Evolutionary conservation across 371 early-diverging fungal genomes (phyloP), one percentile per base, ranked within the genome.

Genomic region (Mucor lusitanicus): DNA sequence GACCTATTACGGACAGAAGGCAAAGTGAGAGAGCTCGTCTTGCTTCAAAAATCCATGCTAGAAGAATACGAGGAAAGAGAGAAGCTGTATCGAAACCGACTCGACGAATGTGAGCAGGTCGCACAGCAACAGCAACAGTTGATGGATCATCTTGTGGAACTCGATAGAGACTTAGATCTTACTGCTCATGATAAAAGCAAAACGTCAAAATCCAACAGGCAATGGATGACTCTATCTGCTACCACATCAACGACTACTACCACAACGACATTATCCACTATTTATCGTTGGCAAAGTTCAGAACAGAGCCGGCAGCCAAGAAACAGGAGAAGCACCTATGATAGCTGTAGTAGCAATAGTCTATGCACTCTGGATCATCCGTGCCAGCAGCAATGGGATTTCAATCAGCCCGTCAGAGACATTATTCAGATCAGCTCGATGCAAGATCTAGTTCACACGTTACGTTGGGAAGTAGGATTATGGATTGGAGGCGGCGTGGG

Each of bases 401-500:
- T 42, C 5, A 64, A 57, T 13, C 23, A n/a, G n/a, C 32, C 28
- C 25, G 33, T 19, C n/a, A 11, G 21, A 12, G 50, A 50, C 28
- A 30, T 56, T 33, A 11, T 33, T n/a, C 35, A 21, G 17, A 59
- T 25, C 27, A 40, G 30, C 28, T 12, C 42, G 23, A 62, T 63
- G 42, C 58, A 63, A 28, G 50, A 58, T 17, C 9, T 44, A 11
- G 37, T 68, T 2, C 23, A 58, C 23, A 44, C 27, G 4, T 30
- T 70, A 30, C 54, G 71, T 3, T 73, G 70, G 64, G 60, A 70
- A 32, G 25, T 71, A 19, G 65, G 68, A 0, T 25, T 62, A 48
- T 40, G 59, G 71, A 25, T 74, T n/a, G 74, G 74, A 32, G 71
- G 71, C n/a, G 54, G 70, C 19, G 68, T 68, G 17, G 68, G 74